Percentiles rank a stretch among this genome's conserved stretches.
Evolutionary conservation across 164 flowering plant genomes (phyloP).

Genomic region (Amborella trichopoda): DNA sequence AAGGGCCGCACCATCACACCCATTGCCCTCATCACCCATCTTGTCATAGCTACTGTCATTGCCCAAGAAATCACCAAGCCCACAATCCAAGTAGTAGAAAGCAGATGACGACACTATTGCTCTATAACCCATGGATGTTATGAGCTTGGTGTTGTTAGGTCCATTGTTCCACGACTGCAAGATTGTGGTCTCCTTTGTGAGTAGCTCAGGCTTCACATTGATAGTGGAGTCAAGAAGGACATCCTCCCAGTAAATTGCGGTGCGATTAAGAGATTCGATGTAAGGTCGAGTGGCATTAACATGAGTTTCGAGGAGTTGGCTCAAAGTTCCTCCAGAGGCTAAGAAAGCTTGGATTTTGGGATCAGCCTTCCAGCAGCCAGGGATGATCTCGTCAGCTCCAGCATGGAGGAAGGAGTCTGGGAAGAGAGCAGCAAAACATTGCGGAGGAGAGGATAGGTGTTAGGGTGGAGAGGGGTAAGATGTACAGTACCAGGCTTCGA

Average conservation of each 20-base stretch:
- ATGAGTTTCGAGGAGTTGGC: slow-evolving; percentile 58
- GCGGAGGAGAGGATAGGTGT: slow-evolving; percentile 57
- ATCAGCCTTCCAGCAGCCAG: slow-evolving; percentile 82
- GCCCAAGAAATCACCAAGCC: slow-evolving; percentile 73
- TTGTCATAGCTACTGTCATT: slow-evolving; percentile 50
- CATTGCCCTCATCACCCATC: slow-evolving; percentile 29
- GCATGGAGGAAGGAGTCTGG: slow-evolving; percentile 76
- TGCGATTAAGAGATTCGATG: slow-evolving; percentile 50
- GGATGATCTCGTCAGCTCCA: slow-evolving; percentile 75
- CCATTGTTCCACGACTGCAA: slow-evolving; percentile 90
- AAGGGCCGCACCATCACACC: slow-evolving; percentile 95
- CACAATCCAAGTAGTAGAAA: slow-evolving; percentile 86
- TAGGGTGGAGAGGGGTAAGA: slow-evolving; percentile 68
- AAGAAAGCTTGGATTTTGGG: slow-evolving; percentile 38
- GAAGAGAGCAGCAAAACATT: slow-evolving; percentile 44
- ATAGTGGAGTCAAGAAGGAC: slow-evolving; percentile 36
- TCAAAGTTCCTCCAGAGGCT: slow-evolving; percentile 44
- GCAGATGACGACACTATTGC: slow-evolving; percentile 72
- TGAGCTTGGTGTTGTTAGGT: slow-evolving; percentile 51
- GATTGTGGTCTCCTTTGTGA: slow-evolving; percentile 45
- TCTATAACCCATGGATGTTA: slow-evolving; percentile 64
- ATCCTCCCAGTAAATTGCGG: slow-evolving; percentile 86
- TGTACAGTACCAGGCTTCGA: slow-evolving; percentile 86
- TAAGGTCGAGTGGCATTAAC: slow-evolving; percentile 53
- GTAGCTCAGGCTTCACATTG: slow-evolving; percentile 29